Evolutionary conservation across 2,329 filamentous ascomycete genomes (phyloP).

Genomic region (Phialocephala subalpina): DNA sequence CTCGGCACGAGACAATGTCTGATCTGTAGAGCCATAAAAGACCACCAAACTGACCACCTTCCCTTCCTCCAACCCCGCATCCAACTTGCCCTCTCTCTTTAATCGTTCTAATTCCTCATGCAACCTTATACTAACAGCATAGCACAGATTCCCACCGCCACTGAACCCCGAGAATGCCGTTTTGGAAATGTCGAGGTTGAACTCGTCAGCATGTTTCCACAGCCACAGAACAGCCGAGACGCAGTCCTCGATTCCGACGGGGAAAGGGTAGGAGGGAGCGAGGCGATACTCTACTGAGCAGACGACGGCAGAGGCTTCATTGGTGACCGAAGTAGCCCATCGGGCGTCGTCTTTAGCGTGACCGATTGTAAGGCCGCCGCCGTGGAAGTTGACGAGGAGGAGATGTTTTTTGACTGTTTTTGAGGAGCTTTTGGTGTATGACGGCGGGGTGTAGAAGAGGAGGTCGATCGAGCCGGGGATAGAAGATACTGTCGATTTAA

Average conservation of each 20-base stretch:
- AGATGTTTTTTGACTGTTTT: conserved; percentile 40
- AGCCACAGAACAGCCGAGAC: conserved; percentile 50
- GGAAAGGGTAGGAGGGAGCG: conserved; percentile 67
- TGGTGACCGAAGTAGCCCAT: conserved; percentile 57
- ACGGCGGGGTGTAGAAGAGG: conserved; percentile 31
- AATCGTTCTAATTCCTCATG: conserved; percentile 16
- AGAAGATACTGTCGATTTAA: conserved; percentile 24
- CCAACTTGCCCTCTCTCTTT: neutral
- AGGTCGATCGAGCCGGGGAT: conserved; percentile 27
- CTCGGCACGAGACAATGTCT: conserved; percentile 9
- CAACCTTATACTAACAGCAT: conserved; percentile 20
- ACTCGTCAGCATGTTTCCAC: conserved; percentile 28
- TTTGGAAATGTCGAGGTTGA: conserved; percentile 25
- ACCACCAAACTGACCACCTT: conserved; percentile 20
- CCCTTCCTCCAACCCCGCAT: neutral
- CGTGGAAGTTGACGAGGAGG: conserved; percentile 69
- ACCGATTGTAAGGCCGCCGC: conserved; percentile 68
- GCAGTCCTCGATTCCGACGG: conserved; percentile 67
- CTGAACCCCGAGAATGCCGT: conserved; percentile 56
- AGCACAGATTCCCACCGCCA: conserved; percentile 48
- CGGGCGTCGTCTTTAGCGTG: conserved; percentile 65
- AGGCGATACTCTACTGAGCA: conserved; percentile 71
- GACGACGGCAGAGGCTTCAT: conserved; percentile 57
- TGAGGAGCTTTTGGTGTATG: conserved; percentile 7
- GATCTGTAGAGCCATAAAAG: conserved; percentile 27